Evolutionary conservation across 2,329 filamentous ascomycete genomes (phyloP).

Genomic region (Phyllosticta citribraziliensis): DNA sequence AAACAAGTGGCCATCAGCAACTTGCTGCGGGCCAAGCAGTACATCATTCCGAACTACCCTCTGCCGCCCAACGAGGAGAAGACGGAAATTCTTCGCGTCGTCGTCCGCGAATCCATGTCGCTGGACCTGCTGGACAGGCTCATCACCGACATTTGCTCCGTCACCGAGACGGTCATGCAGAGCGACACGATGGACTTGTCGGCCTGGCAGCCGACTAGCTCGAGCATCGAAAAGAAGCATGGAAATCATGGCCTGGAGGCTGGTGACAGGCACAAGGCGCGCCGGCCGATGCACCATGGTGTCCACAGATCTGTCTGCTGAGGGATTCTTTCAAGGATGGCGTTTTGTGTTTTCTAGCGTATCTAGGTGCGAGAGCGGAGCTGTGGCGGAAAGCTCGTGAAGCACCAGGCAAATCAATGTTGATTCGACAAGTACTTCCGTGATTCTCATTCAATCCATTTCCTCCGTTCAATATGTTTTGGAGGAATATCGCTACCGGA

Average conservation of each 20-base stretch:
- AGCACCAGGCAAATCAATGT: neutral
- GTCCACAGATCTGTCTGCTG: slow-evolving; percentile 36
- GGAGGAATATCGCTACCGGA: too few species aligned
- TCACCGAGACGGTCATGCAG: slow-evolving; percentile 52
- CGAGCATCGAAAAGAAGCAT: slow-evolving; percentile 28
- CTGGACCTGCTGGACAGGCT: slow-evolving; percentile 57
- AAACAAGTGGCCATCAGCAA: slow-evolving; percentile 56
- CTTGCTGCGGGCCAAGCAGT: slow-evolving; percentile 55
- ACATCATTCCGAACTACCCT: slow-evolving; percentile 62
- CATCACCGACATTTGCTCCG: slow-evolving; percentile 49
- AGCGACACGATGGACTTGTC: slow-evolving; percentile 43
- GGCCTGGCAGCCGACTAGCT: slow-evolving; percentile 29
- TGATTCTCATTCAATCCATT: neutral
- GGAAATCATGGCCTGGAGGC: slow-evolving; percentile 19
- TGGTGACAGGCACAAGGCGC: slow-evolving; percentile 29
- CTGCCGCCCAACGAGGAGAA: slow-evolving; percentile 52
- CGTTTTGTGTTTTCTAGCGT: neutral
- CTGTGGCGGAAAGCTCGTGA: neutral
- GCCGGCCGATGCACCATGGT: slow-evolving; percentile 31
- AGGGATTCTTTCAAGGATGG: neutral
- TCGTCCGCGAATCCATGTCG: slow-evolving; percentile 58
- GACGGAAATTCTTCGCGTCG: slow-evolving; percentile 57
- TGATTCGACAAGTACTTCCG: neutral
- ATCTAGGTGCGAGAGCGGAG: neutral
- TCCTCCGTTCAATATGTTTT: too few species aligned